Percentiles rank a stretch among this genome's conserved stretches.
phyloP scores from a whole-genome alignment of 495 filamentous ascomycete genomes.

The Rostrohypoxylon terebratum region DNA sequence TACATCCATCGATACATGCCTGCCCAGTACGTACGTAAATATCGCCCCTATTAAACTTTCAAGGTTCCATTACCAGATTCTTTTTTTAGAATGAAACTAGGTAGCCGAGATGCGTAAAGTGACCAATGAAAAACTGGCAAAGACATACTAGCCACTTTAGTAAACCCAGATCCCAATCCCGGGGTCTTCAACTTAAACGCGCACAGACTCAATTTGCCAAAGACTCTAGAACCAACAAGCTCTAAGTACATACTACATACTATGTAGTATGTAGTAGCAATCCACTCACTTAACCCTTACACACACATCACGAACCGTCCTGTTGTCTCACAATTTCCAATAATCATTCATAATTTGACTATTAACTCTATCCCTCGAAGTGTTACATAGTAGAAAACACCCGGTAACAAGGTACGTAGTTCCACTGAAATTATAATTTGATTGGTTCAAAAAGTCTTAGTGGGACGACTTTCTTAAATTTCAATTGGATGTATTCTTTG shows the following conservation, averaged over 20 bases:
- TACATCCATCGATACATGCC: not conserved
- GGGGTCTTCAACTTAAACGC: not conserved
- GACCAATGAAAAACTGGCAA: not conserved
- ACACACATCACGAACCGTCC: slow-evolving; percentile 21
- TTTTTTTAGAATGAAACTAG: slow-evolving; percentile 36
- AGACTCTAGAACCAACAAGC: not conserved
- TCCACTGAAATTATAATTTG: too few species aligned
- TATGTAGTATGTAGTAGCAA: not conserved
- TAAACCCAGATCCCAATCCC: not conserved
- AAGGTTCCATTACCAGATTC: slow-evolving; percentile 11
- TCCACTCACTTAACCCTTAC: not conserved
- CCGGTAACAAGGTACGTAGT: too few species aligned
- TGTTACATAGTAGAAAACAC: too few species aligned
- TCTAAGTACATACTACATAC: slow-evolving; percentile 7
- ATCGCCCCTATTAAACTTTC: slow-evolving; percentile 5
- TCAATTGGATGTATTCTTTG: too few species aligned
- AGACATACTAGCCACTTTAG: not conserved
- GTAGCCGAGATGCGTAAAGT: slow-evolving; percentile 13
- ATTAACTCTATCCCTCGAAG: too few species aligned
- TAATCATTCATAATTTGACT: slow-evolving; percentile 4
- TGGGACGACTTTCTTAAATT: too few species aligned
- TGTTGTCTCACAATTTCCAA: slow-evolving; percentile 23
- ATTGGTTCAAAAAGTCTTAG: too few species aligned
- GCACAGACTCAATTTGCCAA: slow-evolving; percentile 16
- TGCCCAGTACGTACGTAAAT: not conserved